phyloP scores from a whole-genome alignment of 345 rosid species.

The Gossypium longicalyx region DNA sequence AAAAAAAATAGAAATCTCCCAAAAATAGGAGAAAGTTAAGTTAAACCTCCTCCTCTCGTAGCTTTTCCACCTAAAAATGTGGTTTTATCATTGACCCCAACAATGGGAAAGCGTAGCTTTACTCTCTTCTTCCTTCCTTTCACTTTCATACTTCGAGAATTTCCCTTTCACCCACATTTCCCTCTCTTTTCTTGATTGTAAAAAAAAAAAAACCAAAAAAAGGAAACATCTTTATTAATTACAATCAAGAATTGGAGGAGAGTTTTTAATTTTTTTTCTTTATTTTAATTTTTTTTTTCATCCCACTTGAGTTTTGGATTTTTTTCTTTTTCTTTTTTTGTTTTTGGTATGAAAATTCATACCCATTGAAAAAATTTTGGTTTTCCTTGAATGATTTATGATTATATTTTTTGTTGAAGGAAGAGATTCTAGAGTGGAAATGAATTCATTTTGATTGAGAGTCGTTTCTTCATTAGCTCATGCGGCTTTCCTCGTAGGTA shows the following conservation, averaged over 20 bases:
- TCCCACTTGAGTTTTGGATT: not conserved
- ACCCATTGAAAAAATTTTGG: too few species aligned
- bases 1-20: not conserved
- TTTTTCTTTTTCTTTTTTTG: not conserved
- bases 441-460: not conserved
- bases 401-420: not conserved
- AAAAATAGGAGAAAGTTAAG: not conserved
- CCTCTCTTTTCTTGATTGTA: constrained; percentile 13
- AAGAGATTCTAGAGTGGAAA: not conserved
- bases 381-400: too few species aligned
- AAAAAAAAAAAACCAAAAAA: not conserved
- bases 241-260: constrained; percentile 18
- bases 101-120: not conserved
- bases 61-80: constrained; percentile 3
- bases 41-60: too few species aligned
- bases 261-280: not conserved
- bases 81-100: constrained; percentile 10
- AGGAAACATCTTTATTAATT: not conserved
- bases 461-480: not conserved
- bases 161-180: not conserved
- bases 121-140: not conserved
- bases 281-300: not conserved
- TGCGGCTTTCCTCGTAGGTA: not conserved
- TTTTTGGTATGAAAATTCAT: not conserved
- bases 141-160: not conserved